phyloP scores from a whole-genome alignment of 1,284 basidiomycete species.

The Acaromyces ingoldii region DNA sequence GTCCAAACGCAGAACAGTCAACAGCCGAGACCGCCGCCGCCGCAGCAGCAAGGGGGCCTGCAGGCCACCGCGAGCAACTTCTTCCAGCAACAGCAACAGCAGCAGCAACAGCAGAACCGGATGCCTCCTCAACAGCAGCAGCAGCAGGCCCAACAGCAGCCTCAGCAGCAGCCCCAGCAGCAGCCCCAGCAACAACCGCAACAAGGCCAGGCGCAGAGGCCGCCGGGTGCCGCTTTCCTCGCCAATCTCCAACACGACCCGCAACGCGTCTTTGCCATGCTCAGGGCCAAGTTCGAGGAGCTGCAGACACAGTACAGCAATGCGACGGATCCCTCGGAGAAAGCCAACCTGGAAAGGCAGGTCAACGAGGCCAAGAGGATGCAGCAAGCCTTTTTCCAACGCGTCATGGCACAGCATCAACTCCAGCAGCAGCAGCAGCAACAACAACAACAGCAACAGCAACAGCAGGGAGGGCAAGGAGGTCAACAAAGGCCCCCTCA shows the following conservation, averaged over 20 bases:
- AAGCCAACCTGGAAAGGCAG: slow-evolving; percentile 54
- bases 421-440: not conserved
- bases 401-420: too few species aligned
- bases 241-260: not conserved
- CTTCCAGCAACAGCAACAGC: slow-evolving; percentile 1
- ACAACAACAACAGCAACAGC: slow-evolving; percentile 3
- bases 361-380: slow-evolving; percentile 55
- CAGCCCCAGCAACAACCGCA: not conserved
- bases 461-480: not conserved
- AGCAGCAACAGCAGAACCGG: not conserved
- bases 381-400: slow-evolving; percentile 55
- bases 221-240: not conserved
- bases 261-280: too few species aligned
- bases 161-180: not conserved
- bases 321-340: slow-evolving; percentile 29
- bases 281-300: too few species aligned
- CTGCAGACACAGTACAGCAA: too few species aligned
- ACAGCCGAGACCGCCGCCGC: not conserved
- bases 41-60: not conserved
- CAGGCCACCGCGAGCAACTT: too few species aligned
- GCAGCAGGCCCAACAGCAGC: not conserved
- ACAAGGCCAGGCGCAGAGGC: not conserved
- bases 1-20: not conserved
- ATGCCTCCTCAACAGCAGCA: not conserved
- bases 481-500: slow-evolving; percentile 1